Evolutionary conservation across 345 rosid species (phyloP).

Genomic region (Hypericum perforatum): DNA sequence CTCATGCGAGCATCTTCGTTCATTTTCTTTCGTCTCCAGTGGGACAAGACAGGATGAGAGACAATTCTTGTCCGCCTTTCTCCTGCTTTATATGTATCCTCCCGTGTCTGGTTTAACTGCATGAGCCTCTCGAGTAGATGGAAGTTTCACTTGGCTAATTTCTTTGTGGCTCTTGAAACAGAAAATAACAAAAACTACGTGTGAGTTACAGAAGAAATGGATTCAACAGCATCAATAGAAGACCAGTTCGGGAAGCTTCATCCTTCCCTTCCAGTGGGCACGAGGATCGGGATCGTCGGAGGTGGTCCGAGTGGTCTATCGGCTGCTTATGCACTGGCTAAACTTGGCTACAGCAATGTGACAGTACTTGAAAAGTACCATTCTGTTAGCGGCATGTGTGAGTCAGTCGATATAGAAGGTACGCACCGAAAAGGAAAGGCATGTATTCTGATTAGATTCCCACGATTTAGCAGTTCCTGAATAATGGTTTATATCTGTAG

Average conservation of each 20-base stretch:
- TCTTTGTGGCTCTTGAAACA: no score
- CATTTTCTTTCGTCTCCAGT: no score
- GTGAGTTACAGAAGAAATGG: slow-evolving; percentile 22
- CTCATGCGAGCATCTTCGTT: no score
- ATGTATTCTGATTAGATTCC: background rate
- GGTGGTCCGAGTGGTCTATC: slow-evolving; percentile 63
- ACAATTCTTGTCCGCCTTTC: no score
- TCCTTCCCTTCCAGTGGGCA: slow-evolving; percentile 40
- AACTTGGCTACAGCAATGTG: slow-evolving; percentile 49
- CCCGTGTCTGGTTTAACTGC: no score
- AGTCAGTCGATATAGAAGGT: slow-evolving; percentile 62
- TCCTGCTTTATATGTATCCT: no score
- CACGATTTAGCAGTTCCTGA: background rate
- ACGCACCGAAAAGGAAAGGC: background rate
- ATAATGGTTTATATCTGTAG: slow-evolving; percentile 17
- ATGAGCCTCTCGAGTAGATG: no score
- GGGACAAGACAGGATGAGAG: no score
- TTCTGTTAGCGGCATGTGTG: slow-evolving; percentile 61
- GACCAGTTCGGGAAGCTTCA: slow-evolving; percentile 52
- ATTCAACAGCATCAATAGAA: slow-evolving; percentile 29
- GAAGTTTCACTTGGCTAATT: no score
- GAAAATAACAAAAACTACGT: no score
- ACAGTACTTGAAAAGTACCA: slow-evolving; percentile 52
- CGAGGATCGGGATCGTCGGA: slow-evolving; percentile 52
- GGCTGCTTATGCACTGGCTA: slow-evolving; percentile 52